Evolutionary conservation across 176 grass and related monocot species (phyloP).

Genomic region (Musa acuminata): DNA sequence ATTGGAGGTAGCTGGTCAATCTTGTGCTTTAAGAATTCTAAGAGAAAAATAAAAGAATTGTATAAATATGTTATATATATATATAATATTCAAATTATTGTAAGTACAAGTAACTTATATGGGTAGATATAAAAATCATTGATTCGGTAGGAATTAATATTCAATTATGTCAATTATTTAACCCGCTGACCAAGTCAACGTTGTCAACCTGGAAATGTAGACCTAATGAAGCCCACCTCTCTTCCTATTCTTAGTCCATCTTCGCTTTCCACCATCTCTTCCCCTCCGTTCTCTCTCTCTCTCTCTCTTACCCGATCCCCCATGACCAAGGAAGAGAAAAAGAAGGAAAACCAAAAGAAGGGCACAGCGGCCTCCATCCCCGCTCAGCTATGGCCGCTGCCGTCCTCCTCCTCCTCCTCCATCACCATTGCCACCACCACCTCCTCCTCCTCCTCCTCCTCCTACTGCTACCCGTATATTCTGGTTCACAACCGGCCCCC

Average conservation of each 20-base stretch:
- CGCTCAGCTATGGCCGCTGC: constrained; percentile 1
- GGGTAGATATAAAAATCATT: no score
- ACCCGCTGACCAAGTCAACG: background rate
- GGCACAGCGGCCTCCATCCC: background rate
- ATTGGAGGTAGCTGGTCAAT: no score
- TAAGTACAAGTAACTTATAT: no score
- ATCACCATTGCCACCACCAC: background rate
- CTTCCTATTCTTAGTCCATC: constrained; percentile 1
- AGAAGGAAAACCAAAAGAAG: background rate
- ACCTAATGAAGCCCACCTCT: background rate
- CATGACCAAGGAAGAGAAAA: background rate
- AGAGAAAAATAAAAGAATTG: no score
- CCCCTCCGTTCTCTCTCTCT: background rate
- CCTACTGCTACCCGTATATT: background rate
- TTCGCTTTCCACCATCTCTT: background rate
- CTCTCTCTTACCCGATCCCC: background rate
- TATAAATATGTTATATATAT: no score
- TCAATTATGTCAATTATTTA: no score
- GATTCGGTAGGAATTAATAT: no score
- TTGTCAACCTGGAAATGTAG: background rate
- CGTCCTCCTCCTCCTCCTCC: background rate
- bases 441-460: background rate
- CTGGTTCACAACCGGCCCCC: background rate
- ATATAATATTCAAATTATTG: no score
- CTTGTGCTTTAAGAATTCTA: no score